Evolutionary conservation across 1,139 yeast genomes (phyloP).

Genomic region (Blastobotrys petasosporus): DNA sequence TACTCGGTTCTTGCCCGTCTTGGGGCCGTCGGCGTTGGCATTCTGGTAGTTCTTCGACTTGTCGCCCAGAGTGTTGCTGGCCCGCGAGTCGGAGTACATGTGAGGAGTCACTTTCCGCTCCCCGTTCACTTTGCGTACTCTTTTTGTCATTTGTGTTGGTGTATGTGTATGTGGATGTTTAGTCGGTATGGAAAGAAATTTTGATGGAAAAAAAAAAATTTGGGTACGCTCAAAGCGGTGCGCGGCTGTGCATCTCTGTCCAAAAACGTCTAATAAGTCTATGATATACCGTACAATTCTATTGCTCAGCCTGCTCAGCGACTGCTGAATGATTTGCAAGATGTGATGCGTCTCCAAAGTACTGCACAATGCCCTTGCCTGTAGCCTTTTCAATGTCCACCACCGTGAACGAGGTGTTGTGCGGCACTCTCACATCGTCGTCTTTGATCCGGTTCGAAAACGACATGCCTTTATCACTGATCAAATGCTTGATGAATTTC

Average conservation of each 20-base stretch:
- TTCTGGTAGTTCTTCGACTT: slow-evolving; percentile 24
- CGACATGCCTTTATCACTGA: slow-evolving; percentile 35
- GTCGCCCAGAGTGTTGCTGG: slow-evolving; percentile 24
- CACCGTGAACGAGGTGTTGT: slow-evolving; percentile 65
- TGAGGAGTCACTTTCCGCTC: slow-evolving; percentile 23
- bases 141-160: slow-evolving; percentile 18
- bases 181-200: no score
- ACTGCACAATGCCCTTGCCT: slow-evolving; percentile 18
- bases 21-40: slow-evolving; percentile 17
- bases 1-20: slow-evolving; percentile 19
- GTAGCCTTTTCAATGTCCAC: slow-evolving; percentile 38
- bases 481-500: slow-evolving; percentile 44
- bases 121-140: slow-evolving; percentile 18
- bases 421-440: slow-evolving; percentile 54
- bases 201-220: background rate
- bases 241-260: no score
- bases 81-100: slow-evolving; percentile 22
- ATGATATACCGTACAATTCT: background rate
- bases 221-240: background rate
- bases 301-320: slow-evolving; percentile 18
- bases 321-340: slow-evolving; percentile 10
- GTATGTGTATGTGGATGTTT: no score
- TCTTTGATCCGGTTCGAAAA: slow-evolving; percentile 37
- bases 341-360: slow-evolving; percentile 26
- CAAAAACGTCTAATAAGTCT: no score